These are phyloP conservation scores for Botryotinia globosa DNA, from an alignment of 2,329 filamentous ascomycete species.

Conservation along the genomic window DNA sequence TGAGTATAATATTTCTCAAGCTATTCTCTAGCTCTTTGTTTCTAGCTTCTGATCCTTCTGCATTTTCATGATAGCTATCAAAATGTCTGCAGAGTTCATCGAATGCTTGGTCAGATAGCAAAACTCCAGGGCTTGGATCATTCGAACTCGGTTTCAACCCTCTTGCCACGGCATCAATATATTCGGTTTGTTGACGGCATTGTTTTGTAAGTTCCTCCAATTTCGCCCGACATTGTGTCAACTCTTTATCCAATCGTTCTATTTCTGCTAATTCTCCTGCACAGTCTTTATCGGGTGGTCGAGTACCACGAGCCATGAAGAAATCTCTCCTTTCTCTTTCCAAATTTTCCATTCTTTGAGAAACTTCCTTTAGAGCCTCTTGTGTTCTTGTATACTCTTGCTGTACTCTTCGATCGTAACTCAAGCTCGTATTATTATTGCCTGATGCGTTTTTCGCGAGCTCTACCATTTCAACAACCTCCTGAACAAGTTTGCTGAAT, in stretches of 20 bases:
- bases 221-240: neutral
- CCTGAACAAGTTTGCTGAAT: constrained; percentile 7
- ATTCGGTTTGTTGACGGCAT: neutral
- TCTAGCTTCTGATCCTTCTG: neutral
- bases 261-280: neutral
- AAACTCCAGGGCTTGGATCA: neutral
- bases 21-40: neutral
- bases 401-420: neutral
- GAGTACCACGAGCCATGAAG: neutral
- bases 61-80: constrained; percentile 5
- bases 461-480: neutral
- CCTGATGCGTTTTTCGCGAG: neutral
- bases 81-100: constrained; percentile 9
- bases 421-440: neutral
- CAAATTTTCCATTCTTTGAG: neutral
- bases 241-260: neutral
- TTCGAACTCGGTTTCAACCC: neutral
- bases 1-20: neutral
- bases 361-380: neutral
- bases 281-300: neutral
- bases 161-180: neutral
- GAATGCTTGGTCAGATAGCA: neutral
- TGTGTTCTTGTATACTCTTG: neutral
- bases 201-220: neutral
- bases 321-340: constrained; percentile 1